Base-by-base conservation (phyloP, 306 rosid species). In the Vigna hirtella region DNA sequence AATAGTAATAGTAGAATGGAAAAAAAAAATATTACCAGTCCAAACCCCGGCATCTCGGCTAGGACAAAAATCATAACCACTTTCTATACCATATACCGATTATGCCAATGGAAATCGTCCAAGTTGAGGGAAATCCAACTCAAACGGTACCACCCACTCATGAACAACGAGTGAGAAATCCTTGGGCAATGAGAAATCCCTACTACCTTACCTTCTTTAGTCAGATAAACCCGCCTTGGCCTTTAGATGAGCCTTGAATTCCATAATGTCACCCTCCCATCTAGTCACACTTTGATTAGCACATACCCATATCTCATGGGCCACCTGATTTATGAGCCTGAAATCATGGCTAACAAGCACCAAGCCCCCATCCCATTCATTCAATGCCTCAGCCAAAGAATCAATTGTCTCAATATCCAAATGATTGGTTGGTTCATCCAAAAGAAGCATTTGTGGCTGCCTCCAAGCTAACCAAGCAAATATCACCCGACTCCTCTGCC, bases 301-400 rank as follows among this genome's bases (percentile, higher is more conserved):
- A 45, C 98, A 95, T 6, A 92, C 96, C 98, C 98, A 92, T 56
- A 95, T 95, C 83, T 95, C 98, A 73, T 89, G 76, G 20, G 98
- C 98, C 2, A 95, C 98, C 79, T 95, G 98, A 85, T 95, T 95
- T 64, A 95, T 95, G 79, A 95, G 98, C 89, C 98, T 91, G 79
- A 95, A 95, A 72, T 95, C 98, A 45, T 95, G 98, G 80, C 98
- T 95, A 28, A 95, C 98, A 73, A 95, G 98, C 73, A 95, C 98
- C 89, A 95, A 0, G 15, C 98, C 98, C 17, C 98, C 98, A 40
- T 95, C 98, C 98, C 98, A 92, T 79, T 95, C 98, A 36, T 92
- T 95, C 93, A 95, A 81, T 8, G 98, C 98, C 85, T 92, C 98
- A 0, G 98, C 98, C 80, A 95, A 76, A 0, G 98, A 95, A 83